Evolutionary conservation across 2,329 filamentous ascomycete genomes (phyloP).

Genomic region (Spiromastix sp.): DNA sequence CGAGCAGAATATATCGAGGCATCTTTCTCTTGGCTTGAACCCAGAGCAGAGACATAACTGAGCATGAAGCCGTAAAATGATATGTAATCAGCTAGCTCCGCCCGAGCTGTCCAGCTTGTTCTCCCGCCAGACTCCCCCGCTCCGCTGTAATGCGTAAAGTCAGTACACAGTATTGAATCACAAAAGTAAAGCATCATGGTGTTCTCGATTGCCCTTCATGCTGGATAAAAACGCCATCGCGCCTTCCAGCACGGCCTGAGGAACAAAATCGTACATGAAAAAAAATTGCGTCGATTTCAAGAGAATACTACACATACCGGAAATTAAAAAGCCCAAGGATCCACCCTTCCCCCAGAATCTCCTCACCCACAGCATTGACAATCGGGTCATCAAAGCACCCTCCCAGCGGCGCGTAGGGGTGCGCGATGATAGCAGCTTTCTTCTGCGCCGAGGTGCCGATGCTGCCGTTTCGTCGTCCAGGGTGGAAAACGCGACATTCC

Average conservation of each 20-base stretch:
- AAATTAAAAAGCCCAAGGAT: slow-evolving; percentile 89
- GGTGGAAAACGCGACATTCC: slow-evolving; percentile 76
- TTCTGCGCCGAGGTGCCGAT: slow-evolving; percentile 13
- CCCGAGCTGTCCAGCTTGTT: slow-evolving; percentile 78
- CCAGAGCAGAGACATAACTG: slow-evolving; percentile 57
- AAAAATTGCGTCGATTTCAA: slow-evolving; percentile 1
- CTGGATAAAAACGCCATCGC: too few species aligned
- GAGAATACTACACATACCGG: slow-evolving; percentile 42
- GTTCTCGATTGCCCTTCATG: too few species aligned
- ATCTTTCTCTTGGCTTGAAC: slow-evolving; percentile 11
- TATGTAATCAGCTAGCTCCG: slow-evolving; percentile 72
- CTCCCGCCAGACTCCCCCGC: slow-evolving; percentile 62
- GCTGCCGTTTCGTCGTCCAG: slow-evolving; percentile 24
- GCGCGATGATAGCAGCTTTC: slow-evolving; percentile 61
- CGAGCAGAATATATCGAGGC: too few species aligned
- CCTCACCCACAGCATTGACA: slow-evolving; percentile 54
- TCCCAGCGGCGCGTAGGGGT: slow-evolving; percentile 83
- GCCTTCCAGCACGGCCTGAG: too few species aligned
- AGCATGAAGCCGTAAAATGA: slow-evolving; percentile 72
- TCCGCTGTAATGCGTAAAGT: slow-evolving; percentile 47
- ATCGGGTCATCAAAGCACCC: slow-evolving; percentile 76
- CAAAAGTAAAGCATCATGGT: too few species aligned
- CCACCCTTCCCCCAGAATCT: slow-evolving; percentile 60
- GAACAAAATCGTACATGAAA: too few species aligned
- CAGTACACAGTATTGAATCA: slow-evolving; percentile 9